Base-by-base conservation (phyloP, 441 rosid species). In the Gossypium davidsonii region DNA sequence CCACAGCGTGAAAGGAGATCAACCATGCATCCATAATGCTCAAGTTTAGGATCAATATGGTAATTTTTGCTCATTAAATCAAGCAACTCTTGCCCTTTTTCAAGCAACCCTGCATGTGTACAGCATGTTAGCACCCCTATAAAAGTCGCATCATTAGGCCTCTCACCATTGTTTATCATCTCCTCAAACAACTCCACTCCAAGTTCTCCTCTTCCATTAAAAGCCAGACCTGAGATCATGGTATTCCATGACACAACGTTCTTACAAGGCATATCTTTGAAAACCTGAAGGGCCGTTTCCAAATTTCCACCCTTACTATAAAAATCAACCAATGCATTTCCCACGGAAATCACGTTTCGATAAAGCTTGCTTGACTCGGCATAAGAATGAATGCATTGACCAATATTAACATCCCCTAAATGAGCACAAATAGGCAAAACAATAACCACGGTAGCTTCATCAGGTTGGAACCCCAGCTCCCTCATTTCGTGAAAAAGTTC, bases 11-110 rank as follows among this genome's bases (percentile, higher is more conserved):
- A 90, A 64, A 91, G 80, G 0, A 93, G 82, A 81, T 93, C 94
- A 57, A 91, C 91, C 98, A 93, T 85, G 31, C 84, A 88, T 52
- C 97, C 94, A 14, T 80, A 89, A 76, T 93, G 98, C 84, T 87
- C 98, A 1, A 81, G 80, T 77, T 82, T 85, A 2, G 91, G 93
- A 77, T 85, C 86, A 20, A 88, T 81, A 3, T 77, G 68, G 72
- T 88, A 78, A 31, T 25, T 70, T 57, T 3, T 73, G 5, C 17
- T 70, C 96, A 91, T 91, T 39, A 83, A 79, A 76, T 82, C 76
- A 78, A 93, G 91, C 80, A 90, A 51, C 20, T 77, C 80, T 23
- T 81, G 75, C 11, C 87, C 86, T 79, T 76, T 84, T 69, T 85
- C 89, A 0, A 90, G 81, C 76, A 67, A 70, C 6, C 96, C 92